phyloP scores from a whole-genome alignment of 306 rosid species.

The Pyrus communis region DNA sequence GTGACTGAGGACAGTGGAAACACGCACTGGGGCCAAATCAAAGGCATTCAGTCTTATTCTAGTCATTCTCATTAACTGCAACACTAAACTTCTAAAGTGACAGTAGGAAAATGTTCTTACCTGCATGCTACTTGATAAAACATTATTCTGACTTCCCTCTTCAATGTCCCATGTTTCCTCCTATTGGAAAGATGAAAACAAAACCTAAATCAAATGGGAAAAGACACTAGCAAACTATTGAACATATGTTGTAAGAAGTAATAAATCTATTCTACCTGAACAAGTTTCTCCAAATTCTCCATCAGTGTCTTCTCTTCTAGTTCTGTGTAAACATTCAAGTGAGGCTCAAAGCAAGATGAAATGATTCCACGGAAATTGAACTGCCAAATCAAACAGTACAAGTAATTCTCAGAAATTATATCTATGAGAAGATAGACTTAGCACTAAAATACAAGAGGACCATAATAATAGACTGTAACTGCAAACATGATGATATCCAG shows the following conservation, averaged over 20 bases:
- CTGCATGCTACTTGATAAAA: slow-evolving; percentile 98
- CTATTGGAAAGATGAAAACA: slow-evolving; percentile 29
- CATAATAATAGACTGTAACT: background rate
- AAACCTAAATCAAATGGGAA: slow-evolving; percentile 6
- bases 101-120: slow-evolving; percentile 27
- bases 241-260: background rate
- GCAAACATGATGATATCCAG: background rate
- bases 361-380: slow-evolving; percentile 97
- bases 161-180: slow-evolving; percentile 99
- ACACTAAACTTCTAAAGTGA: background rate
- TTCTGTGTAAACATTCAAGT: slow-evolving; percentile 80
- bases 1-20: background rate
- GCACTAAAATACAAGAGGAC: background rate
- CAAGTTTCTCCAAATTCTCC: slow-evolving; percentile 94
- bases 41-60: background rate
- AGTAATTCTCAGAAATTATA: slow-evolving; percentile 1
- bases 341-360: slow-evolving; percentile 99
- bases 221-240: slow-evolving; percentile 7
- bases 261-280: slow-evolving; percentile 62
- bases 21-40: too few relatives aligned
- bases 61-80: background rate
- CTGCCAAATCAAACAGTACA: slow-evolving; percentile 55
- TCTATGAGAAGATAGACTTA: background rate
- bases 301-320: slow-evolving; percentile 94
- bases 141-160: slow-evolving; percentile 95